Percentiles rank a stretch among this genome's conserved stretches.
Evolutionary conservation across 306 rosid genomes (phyloP).

Genomic region (Cucumis hystrix): DNA sequence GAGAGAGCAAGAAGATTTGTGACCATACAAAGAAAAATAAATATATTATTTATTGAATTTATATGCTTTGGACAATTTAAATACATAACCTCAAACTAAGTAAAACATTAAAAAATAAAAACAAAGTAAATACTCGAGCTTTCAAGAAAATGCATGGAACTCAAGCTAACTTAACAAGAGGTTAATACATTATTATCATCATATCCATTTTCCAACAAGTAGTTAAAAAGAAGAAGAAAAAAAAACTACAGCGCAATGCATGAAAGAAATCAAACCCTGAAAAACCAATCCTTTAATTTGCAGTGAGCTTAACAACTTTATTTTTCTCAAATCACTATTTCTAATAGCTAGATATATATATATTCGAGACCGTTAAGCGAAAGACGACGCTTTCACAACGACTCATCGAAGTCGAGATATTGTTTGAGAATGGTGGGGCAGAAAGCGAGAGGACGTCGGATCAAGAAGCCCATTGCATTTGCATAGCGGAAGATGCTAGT

Average conservation of each 20-base stretch:
- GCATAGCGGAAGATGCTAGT: conserved; percentile 28
- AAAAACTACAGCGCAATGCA: neutral
- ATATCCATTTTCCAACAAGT: no score
- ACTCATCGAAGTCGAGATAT: conserved; percentile 17
- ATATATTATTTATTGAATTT: no score
- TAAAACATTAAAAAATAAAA: no score
- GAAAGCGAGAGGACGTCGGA: conserved; percentile 23
- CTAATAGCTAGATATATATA: neutral
- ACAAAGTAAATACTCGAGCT: no score
- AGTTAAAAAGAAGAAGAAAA: neutral
- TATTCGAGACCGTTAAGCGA: neutral
- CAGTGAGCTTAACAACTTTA: neutral
- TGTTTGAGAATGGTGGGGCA: conserved; percentile 30
- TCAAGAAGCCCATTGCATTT: conserved; percentile 52
- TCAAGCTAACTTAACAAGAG: no score
- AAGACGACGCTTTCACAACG: neutral
- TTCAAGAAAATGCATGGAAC: no score
- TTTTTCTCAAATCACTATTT: neutral
- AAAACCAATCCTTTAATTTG: neutral
- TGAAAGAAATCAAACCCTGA: neutral
- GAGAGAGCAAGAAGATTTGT: no score
- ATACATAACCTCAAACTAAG: no score
- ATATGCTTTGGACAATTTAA: no score
- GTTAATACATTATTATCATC: no score
- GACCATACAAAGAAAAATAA: no score